These are phyloP conservation scores for Evansstolkia leycettana DNA, from an alignment of 495 filamentous ascomycete genomes.

Conservation along the genomic window DNA sequence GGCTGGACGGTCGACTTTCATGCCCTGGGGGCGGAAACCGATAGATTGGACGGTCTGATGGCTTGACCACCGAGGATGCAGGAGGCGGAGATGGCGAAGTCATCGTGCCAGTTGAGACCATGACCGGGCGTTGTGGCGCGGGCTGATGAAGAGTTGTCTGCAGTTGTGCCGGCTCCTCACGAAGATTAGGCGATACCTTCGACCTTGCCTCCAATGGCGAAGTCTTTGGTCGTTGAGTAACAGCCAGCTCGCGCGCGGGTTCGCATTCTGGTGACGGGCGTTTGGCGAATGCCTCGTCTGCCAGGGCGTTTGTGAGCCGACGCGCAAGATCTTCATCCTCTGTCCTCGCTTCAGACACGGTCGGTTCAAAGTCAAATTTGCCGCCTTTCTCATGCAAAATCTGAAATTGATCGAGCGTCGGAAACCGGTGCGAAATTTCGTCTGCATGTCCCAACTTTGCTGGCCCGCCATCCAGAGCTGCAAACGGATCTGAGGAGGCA, in stretches of 20 bases:
- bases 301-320: constrained; percentile 69
- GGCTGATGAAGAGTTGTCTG: constrained; percentile 43
- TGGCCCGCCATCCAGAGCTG: constrained; percentile 60
- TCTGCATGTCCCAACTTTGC: constrained; percentile 43
- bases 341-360: constrained; percentile 31
- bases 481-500: constrained; percentile 75
- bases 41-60: constrained; percentile 41
- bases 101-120: constrained; percentile 94
- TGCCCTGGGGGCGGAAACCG: constrained; percentile 46
- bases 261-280: constrained; percentile 23
- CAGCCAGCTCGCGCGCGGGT: constrained; percentile 8
- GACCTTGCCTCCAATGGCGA: constrained; percentile 12
- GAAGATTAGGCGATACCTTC: constrained; percentile 7
- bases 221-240: constrained; percentile 16
- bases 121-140: constrained; percentile 45
- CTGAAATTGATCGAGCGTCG: constrained; percentile 86
- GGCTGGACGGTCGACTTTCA: constrained; percentile 43
- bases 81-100: constrained; percentile 63
- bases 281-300: constrained; percentile 75
- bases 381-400: constrained; percentile 74
- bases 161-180: constrained; percentile 12
- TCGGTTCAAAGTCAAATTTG: constrained; percentile 77
- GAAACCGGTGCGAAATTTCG: constrained; percentile 76
- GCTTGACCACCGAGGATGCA: constrained; percentile 27
- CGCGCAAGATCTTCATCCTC: constrained; percentile 53